These are phyloP conservation scores for Larix sibirica DNA, from an alignment of 83 land plant species.

Conservation along the genomic window DNA sequence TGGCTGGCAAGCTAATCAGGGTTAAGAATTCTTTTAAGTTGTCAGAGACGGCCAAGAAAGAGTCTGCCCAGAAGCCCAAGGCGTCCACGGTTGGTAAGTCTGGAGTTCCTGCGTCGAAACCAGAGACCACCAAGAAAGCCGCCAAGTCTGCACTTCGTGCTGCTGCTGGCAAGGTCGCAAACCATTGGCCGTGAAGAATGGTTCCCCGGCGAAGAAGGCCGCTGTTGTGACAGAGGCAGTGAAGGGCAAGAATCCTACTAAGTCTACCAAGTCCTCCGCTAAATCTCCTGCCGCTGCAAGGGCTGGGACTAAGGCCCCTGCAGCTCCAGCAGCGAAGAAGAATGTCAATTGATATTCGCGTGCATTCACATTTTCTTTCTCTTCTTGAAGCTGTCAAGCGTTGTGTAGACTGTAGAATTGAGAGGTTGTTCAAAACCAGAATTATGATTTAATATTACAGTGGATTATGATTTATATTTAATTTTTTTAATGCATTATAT, in stretches of 20 bases:
- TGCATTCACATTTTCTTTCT: no score
- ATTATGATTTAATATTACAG: no score
- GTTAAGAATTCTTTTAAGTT: constrained; percentile 90
- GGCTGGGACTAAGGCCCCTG: constrained; percentile 9
- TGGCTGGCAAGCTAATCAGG: constrained; percentile 66
- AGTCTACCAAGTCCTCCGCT: constrained; percentile 8
- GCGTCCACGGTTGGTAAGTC: no score
- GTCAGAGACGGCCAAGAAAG: constrained; percentile 10
- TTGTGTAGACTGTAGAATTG: no score
- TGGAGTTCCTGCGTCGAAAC: no score
- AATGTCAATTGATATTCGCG: no score
- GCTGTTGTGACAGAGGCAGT: neutral
- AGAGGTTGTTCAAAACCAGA: no score
- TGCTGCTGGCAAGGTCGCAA: constrained; percentile 19
- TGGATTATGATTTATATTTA: no score
- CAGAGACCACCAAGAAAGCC: neutral
- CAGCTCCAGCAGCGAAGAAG: neutral
- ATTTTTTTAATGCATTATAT: no score
- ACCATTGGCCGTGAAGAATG: constrained; percentile 13
- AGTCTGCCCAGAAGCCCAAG: no score
- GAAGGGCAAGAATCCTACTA: constrained; percentile 7
- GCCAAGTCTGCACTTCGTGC: constrained; percentile 16
- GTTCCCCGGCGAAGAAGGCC: constrained; percentile 17
- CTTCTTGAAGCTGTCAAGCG: no score
- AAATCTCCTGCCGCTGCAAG: neutral